Conservation (phyloP, 1,284 basidiomycete genomes). For the Boletus semigastroideus region DNA sequence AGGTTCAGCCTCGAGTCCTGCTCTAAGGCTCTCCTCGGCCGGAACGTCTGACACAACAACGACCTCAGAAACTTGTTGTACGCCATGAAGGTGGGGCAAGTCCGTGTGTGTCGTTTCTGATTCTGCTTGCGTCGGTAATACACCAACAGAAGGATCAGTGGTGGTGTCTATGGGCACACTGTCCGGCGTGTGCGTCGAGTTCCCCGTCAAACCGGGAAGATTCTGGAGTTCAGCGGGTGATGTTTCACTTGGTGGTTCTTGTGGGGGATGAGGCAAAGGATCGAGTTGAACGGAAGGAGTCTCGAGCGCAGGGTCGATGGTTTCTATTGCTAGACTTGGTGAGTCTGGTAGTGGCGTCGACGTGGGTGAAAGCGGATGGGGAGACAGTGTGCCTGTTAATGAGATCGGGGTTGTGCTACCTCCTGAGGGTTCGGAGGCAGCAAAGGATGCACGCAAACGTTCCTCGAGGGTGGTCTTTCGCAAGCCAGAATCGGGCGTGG, state of each 20-base stretch:
- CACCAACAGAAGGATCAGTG: neutral
- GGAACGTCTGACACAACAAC: neutral
- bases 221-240: neutral
- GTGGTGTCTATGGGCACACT: neutral
- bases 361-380: slow-evolving; percentile 42
- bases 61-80: slow-evolving; percentile 5
- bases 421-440: slow-evolving; percentile 53
- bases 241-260: slow-evolving; percentile 1
- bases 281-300: neutral
- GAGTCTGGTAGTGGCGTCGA: slow-evolving; percentile 42
- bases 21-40: neutral
- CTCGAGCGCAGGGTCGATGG: neutral
- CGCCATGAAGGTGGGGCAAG: neutral
- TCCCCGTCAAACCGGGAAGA: neutral
- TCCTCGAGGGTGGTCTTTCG: slow-evolving; percentile 69
- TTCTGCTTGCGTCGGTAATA: neutral
- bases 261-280: neutral
- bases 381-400: slow-evolving; percentile 43
- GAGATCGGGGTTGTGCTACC: slow-evolving; percentile 40
- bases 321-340: neutral
- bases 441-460: slow-evolving; percentile 61
- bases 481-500: slow-evolving; percentile 20
- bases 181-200: neutral
- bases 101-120: neutral
- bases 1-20: slow-evolving; percentile 1